These are phyloP conservation scores for Linnemannia schmuckeri DNA, from an alignment of 192 early-diverging fungal species.

Conservation along the genomic window DNA sequence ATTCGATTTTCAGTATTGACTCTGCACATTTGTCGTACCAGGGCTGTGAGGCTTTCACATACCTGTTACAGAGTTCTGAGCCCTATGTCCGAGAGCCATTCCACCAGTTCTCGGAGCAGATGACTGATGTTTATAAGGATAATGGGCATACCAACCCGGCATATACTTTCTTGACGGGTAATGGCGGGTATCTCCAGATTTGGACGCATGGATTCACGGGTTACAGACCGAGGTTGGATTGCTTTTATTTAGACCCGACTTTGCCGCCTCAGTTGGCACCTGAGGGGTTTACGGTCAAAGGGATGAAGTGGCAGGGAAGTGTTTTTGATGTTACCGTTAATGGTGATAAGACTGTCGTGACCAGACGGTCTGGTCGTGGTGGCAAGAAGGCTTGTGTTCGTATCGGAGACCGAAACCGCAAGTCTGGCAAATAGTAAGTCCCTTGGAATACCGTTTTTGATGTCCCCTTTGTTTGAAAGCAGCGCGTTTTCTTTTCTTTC, in stretches of 20 bases:
- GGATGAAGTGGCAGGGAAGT: slow-evolving; percentile 57
- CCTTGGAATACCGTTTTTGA: no score
- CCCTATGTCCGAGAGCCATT: slow-evolving; percentile 52
- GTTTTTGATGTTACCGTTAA: slow-evolving; percentile 49
- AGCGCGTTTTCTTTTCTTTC: not conserved
- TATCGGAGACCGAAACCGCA: slow-evolving; percentile 48
- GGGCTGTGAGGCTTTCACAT: slow-evolving; percentile 53
- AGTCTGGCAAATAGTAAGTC: slow-evolving; percentile 54
- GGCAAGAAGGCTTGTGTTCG: slow-evolving; percentile 24
- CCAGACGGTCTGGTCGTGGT: slow-evolving; percentile 22
- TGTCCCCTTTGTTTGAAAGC: no score
- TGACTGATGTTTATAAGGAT: slow-evolving; percentile 30
- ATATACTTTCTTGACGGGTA: slow-evolving; percentile 54
- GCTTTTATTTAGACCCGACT: slow-evolving; percentile 53
- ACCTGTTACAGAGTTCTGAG: slow-evolving; percentile 47
- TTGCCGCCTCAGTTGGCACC: slow-evolving; percentile 52
- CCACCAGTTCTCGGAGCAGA: slow-evolving; percentile 55
- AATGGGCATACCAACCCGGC: slow-evolving; percentile 56
- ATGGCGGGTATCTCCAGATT: slow-evolving; percentile 54
- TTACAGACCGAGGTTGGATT: slow-evolving; percentile 43
- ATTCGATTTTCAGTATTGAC: slow-evolving; percentile 53
- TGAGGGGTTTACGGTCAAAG: slow-evolving; percentile 39
- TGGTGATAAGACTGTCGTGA: slow-evolving; percentile 30
- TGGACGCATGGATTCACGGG: slow-evolving; percentile 56
- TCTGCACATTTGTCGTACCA: slow-evolving; percentile 44